phyloP scores from a whole-genome alignment of 1,139 yeast genomes.

The Geotrichum bryndzae region DNA sequence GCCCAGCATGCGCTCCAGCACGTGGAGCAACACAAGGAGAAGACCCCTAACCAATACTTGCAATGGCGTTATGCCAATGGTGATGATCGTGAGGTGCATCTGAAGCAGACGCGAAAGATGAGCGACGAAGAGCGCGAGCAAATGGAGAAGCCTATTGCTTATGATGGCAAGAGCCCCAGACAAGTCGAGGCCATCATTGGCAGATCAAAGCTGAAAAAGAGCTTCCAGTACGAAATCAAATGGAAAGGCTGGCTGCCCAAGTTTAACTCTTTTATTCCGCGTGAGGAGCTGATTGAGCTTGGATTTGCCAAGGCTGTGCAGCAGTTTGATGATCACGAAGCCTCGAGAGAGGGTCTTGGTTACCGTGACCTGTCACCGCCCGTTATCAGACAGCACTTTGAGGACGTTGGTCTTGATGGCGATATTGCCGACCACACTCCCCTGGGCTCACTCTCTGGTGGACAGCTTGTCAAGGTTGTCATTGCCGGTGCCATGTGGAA shows the following conservation, averaged over 20 bases:
- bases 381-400: conserved; percentile 93
- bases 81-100: conserved; percentile 92
- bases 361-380: conserved; percentile 88
- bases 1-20: conserved; percentile 98
- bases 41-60: conserved; percentile 93
- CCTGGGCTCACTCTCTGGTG: conserved; percentile 93
- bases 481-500: conserved; percentile 99
- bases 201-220: conserved; percentile 91
- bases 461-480: conserved; percentile 95
- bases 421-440: conserved; percentile 98
- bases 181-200: conserved; percentile 91
- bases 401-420: conserved; percentile 94
- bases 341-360: conserved; percentile 97
- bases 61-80: conserved; percentile 99
- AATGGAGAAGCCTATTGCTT: conserved; percentile 75
- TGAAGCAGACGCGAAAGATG: conserved; percentile 88
- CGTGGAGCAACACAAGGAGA: conserved; percentile 94
- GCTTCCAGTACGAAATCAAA: conserved; percentile 93
- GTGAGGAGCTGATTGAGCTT: conserved; percentile 67
- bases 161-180: conserved; percentile 86
- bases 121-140: conserved; percentile 75
- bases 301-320: conserved; percentile 88
- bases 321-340: conserved; percentile 95
- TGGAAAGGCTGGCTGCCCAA: conserved; percentile 93
- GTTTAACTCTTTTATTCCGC: conserved; percentile 89